Conservation (phyloP, 148 eudicot genomes). For the Dianthus caryophyllus region DNA sequence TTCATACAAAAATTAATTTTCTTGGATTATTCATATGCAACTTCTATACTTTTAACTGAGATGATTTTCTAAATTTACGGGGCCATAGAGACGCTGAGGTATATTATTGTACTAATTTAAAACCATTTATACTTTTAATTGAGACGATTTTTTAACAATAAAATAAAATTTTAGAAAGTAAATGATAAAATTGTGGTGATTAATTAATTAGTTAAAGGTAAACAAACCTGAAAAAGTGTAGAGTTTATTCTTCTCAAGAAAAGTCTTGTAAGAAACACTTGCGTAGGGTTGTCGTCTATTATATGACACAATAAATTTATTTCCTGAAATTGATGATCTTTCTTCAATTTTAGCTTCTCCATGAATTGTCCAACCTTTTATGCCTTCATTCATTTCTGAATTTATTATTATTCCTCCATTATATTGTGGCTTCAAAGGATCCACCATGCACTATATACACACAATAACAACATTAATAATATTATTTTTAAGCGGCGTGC, state of each 20-base stretch:
- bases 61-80: no score
- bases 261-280: slow-evolving; percentile 37
- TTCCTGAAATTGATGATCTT: slow-evolving; percentile 31
- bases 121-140: no score
- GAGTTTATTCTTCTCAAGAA: slow-evolving; percentile 30
- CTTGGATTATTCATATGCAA: no score
- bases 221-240: slow-evolving; percentile 58
- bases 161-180: no score
- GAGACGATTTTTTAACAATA: no score
- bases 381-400: slow-evolving; percentile 43
- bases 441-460: slow-evolving; percentile 43
- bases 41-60: no score
- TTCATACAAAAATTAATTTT: no score
- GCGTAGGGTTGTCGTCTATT: slow-evolving; percentile 24
- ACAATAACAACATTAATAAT: not conserved
- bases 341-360: slow-evolving; percentile 35
- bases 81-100: no score
- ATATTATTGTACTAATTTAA: no score
- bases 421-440: slow-evolving; percentile 51
- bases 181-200: no score
- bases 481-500: not conserved
- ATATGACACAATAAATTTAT: slow-evolving; percentile 39
- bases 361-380: slow-evolving; percentile 48
- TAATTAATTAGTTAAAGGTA: no score
- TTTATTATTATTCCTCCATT: slow-evolving; percentile 56